These are phyloP conservation scores for Globisporangium spinosum DNA, from an alignment of 352 stramenopile species.

Conservation along the genomic window DNA sequence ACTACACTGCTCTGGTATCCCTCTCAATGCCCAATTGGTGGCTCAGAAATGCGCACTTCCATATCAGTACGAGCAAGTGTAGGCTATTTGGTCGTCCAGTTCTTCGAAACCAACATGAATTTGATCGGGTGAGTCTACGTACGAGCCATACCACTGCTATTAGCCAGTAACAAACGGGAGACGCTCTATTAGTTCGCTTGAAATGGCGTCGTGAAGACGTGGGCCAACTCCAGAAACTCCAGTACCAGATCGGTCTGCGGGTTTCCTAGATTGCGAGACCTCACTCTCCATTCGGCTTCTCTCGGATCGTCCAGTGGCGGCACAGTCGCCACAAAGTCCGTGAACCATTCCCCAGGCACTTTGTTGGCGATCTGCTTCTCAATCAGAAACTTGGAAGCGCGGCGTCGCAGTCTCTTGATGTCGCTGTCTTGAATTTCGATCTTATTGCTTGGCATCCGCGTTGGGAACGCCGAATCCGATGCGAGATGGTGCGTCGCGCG, in stretches of 20 bases:
- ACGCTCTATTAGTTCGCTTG: background rate
- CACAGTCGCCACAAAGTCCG: conserved; percentile 28
- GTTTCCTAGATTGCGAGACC: conserved; percentile 46
- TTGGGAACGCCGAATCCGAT: conserved; percentile 23
- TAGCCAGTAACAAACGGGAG: background rate
- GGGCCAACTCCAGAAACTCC: conserved; percentile 60
- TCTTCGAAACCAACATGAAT: too few relatives aligned
- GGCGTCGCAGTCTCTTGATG: conserved; percentile 13
- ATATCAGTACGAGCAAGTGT: too few relatives aligned
- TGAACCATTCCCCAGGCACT: conserved; percentile 16
- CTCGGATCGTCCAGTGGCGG: conserved; percentile 11
- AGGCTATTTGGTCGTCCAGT: too few relatives aligned
- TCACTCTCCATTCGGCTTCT: background rate
- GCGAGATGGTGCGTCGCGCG: conserved; percentile 64
- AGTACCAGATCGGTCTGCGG: conserved; percentile 87
- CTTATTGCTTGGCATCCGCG: conserved; percentile 31
- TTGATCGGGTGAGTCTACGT: too few relatives aligned
- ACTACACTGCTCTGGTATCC: too few relatives aligned
- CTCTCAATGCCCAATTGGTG: too few relatives aligned
- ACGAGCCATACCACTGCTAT: too few relatives aligned
- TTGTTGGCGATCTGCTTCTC: conserved; percentile 7
- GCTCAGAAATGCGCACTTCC: too few relatives aligned
- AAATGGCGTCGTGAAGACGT: conserved; percentile 54
- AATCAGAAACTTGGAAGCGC: background rate
- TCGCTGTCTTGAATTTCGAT: background rate